Percentiles rank a stretch among this genome's conserved stretches.
These are phyloP conservation scores for Kwoniella newhampshirensis DNA, from an alignment of 768 basidiomycete species.

Conservation along the genomic window DNA sequence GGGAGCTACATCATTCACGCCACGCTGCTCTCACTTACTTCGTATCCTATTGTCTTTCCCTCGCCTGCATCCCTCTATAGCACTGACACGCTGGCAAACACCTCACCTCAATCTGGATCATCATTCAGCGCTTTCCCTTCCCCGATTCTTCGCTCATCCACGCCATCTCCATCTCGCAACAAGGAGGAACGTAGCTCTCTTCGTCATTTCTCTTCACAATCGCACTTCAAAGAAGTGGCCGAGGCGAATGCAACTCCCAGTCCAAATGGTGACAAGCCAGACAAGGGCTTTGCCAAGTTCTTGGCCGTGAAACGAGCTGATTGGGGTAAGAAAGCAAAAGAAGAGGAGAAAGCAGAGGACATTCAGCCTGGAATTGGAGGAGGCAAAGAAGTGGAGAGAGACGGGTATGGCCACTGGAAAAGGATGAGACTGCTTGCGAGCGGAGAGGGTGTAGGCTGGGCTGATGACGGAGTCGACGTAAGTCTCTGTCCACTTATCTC, in stretches of 20 bases:
- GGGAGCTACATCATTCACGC: conserved; percentile 30
- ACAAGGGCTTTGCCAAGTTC: conserved; percentile 38
- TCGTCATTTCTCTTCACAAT: conserved; percentile 12
- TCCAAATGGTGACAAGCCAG: not conserved
- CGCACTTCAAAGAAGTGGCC: conserved; percentile 6
- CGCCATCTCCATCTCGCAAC: conserved; percentile 7
- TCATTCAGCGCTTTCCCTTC: conserved; percentile 13
- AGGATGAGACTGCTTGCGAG: conserved; percentile 8
- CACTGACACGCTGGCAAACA: not conserved
- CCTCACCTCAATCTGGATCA: conserved; percentile 16
- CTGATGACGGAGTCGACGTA: conserved; percentile 30
- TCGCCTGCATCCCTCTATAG: not conserved
- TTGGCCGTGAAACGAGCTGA: conserved; percentile 26
- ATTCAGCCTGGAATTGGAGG: conserved; percentile 27
- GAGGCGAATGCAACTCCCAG: not conserved
- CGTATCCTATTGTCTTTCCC: conserved; percentile 36
- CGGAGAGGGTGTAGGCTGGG: conserved; percentile 30
- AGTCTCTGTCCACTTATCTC: conserved; percentile 1
- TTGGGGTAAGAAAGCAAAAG: conserved; percentile 14
- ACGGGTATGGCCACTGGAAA: conserved; percentile 35
- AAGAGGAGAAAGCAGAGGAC: conserved; percentile 16
- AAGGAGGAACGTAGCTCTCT: not conserved
- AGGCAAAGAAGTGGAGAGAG: conserved; percentile 37
- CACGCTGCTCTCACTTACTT: conserved; percentile 22
- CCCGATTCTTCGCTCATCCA: conserved; percentile 3